Conservation (phyloP, 176 grass and related monocot genomes). For the Echinochloa phyllopogon region DNA sequence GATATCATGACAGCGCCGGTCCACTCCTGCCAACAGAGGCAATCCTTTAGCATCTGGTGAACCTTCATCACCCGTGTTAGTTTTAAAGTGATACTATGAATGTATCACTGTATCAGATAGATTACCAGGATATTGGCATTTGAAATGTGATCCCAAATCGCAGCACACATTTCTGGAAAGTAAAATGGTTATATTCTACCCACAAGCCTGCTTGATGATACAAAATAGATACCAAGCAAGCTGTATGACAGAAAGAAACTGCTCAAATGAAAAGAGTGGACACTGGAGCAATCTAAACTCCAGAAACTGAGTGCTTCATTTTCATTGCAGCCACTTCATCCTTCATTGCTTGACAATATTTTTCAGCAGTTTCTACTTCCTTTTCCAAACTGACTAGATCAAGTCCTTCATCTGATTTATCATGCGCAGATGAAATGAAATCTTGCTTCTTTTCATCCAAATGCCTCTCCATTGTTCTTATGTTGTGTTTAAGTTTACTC, state of each 20-base stretch:
- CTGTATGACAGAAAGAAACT: constrained; percentile 27
- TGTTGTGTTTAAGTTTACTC: constrained; percentile 54
- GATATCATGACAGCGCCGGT: neutral
- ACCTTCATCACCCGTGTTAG: neutral
- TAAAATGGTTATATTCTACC: constrained; percentile 7
- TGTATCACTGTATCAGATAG: neutral
- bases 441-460: constrained; percentile 50
- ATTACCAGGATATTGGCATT: neutral
- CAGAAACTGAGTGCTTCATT: constrained; percentile 24
- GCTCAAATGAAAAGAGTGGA: constrained; percentile 5
- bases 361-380: constrained; percentile 67
- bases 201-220: neutral
- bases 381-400: constrained; percentile 50
- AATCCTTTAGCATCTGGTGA: neutral
- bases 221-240: constrained; percentile 8
- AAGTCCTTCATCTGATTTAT: constrained; percentile 24
- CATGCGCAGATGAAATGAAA: constrained; percentile 16
- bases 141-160: neutral
- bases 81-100: neutral
- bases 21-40: neutral
- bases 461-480: constrained; percentile 57
- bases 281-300: neutral
- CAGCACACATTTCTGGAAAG: neutral
- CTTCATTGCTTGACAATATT: constrained; percentile 53
- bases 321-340: constrained; percentile 53